phyloP scores from a whole-genome alignment of 2,329 filamentous ascomycete species.

The Fusarium sp. region DNA sequence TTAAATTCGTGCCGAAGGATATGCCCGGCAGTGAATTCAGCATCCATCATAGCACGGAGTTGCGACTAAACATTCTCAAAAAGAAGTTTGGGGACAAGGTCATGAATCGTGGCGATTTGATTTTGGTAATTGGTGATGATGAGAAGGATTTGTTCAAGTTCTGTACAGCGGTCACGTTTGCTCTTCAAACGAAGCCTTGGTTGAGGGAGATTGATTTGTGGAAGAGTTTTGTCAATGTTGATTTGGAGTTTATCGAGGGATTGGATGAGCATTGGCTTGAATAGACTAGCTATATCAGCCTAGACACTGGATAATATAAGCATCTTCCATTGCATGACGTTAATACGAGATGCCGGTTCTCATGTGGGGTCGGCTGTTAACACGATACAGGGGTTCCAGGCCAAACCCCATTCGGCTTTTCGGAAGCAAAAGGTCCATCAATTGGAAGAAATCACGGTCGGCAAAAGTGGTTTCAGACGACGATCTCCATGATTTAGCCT shows the following conservation, averaged over 20 bases:
- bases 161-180: constrained; percentile 44
- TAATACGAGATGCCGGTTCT: not conserved
- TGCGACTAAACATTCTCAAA: constrained; percentile 31
- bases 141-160: constrained; percentile 39
- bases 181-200: constrained; percentile 47
- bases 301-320: not conserved
- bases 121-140: constrained; percentile 45
- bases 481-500: constrained; percentile 23
- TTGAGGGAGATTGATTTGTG: constrained; percentile 44
- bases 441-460: not conserved
- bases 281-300: not conserved
- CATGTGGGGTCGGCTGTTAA: not conserved
- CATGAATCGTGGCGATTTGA: constrained; percentile 38
- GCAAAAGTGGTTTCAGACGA: constrained; percentile 18
- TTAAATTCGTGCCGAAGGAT: constrained; percentile 47
- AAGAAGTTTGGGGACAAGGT: constrained; percentile 34
- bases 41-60: constrained; percentile 19
- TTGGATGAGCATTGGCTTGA: constrained; percentile 43
- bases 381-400: not conserved
- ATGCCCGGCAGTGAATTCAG: constrained; percentile 44
- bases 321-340: not conserved
- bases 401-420: constrained; percentile 8
- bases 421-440: constrained; percentile 19
- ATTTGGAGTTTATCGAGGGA: constrained; percentile 32
- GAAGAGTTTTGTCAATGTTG: constrained; percentile 48